phyloP scores from a whole-genome alignment of 176 grass and related monocot species.

The Musa acuminata region DNA sequence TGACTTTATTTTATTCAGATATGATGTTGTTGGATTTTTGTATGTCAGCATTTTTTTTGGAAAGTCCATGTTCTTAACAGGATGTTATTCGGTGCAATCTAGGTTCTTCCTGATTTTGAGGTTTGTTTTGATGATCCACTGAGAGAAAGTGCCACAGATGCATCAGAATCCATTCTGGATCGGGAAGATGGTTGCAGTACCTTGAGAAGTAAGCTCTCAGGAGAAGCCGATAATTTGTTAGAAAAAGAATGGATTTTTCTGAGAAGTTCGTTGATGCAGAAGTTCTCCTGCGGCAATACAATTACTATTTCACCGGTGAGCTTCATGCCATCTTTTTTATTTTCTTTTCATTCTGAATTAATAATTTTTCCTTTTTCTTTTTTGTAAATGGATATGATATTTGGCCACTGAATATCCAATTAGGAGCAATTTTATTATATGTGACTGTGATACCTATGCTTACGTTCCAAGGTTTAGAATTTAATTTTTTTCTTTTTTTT shows the following conservation, averaged over 20 bases:
- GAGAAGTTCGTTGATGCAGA: conserved; percentile 15
- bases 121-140: conserved; percentile 14
- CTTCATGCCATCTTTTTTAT: background rate
- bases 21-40: background rate
- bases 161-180: background rate
- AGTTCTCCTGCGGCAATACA: conserved; percentile 7
- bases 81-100: background rate
- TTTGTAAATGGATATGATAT: background rate
- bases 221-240: conserved; percentile 8
- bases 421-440: background rate
- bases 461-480: background rate
- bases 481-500: background rate
- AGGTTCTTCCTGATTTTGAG: conserved; percentile 1
- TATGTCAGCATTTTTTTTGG: background rate
- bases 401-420: background rate
- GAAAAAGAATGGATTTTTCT: conserved; percentile 18
- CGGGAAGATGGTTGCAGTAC: background rate
- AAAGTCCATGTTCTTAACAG: background rate
- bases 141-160: background rate
- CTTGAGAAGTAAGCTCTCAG: conserved; percentile 1
- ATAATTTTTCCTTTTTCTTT: background rate
- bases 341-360: background rate
- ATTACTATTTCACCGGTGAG: conserved; percentile 18
- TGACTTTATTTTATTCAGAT: background rate
- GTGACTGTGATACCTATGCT: background rate